Evolutionary conservation across 352 stramenopile genomes (phyloP), one percentile per base, ranked within the genome.

Genomic region (Phytophthora colocasiae): DNA sequence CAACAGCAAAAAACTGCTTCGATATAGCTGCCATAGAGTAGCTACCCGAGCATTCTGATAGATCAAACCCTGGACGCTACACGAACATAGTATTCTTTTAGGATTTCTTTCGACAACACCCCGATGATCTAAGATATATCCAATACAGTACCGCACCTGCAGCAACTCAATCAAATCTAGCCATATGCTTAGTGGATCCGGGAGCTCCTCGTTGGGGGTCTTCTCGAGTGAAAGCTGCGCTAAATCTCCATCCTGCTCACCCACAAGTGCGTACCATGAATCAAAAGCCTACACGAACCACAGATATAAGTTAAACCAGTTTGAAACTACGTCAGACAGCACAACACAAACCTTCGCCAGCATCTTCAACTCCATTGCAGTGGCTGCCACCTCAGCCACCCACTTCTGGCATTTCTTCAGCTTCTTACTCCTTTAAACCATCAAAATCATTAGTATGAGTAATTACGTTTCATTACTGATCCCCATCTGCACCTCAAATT

Each of bases 391-490:
- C 46, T 96, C 88, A 2, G 69, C 63, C 14, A 90, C 74, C 83
- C 87, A 90, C 50, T 96, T 96, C 58, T 96, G 88, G 39, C 80
- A 90, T 32, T 84, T 64, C 49, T 93, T 92, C 54, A 83, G 58
- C 56, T 95, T 96, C 44, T 90, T 83, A 6, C 69, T 80, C 53
- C 86, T 96, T 64, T 24, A 50, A 29, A 3, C 12, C 12, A 24
- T 17, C 17, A 22, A 48, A 24, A 45, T 31, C 17, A 10, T 17
- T 4, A 36, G 31, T 36, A 12, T 36, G 31, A 36, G 2, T 3
- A 11, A 36, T 36, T 22, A 22, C 22, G 22, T 22, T 1, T 22
- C 22, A 22, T 22, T 22, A 22, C 10, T 34, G 29, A 34, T 34
- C n/a, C 59, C 14, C 15, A 52, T 39, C 39, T 45, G 11, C 46